Conservation (phyloP, 495 filamentous ascomycete species). For the Aspergillus coremiiformis region DNA sequence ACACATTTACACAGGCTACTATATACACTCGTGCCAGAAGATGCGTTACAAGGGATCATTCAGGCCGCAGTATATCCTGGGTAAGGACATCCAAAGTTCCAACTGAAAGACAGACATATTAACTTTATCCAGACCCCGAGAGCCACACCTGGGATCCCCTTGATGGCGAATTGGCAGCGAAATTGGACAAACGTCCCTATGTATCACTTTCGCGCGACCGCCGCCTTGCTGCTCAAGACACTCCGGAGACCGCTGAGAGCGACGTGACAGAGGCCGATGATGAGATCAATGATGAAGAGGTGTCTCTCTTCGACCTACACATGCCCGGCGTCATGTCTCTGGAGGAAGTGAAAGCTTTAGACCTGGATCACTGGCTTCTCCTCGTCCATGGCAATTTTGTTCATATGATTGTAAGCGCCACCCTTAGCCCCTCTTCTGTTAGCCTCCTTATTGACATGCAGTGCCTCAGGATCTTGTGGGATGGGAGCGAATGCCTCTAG, state of each 20-base stretch:
- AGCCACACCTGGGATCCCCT: constrained; percentile 67
- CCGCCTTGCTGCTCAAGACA: constrained; percentile 5
- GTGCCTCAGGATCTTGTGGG: constrained; percentile 47
- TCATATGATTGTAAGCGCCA: constrained; percentile 35
- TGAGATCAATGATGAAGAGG: constrained; percentile 32
- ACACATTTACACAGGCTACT: constrained; percentile 44
- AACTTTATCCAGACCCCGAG: constrained; percentile 53
- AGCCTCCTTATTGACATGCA: constrained; percentile 6
- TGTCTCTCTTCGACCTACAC: constrained; percentile 57
- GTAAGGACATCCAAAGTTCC: constrained; percentile 20
- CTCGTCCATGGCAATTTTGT: constrained; percentile 36
- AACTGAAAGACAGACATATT: neutral
- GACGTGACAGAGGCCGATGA: constrained; percentile 17
- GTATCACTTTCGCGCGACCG: constrained; percentile 56
- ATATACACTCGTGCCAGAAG: constrained; percentile 65
- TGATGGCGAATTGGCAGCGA: constrained; percentile 54
- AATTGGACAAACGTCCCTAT: constrained; percentile 60
- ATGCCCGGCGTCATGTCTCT: constrained; percentile 74
- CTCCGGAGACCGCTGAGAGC: constrained; percentile 11
- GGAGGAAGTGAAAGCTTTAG: constrained; percentile 51
- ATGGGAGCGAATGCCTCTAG: constrained; percentile 57
- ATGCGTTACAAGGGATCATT: constrained; percentile 91
- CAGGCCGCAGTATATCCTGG: constrained; percentile 72
- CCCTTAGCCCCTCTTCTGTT: neutral
- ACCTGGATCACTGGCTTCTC: constrained; percentile 54